phyloP scores from a whole-genome alignment of 2,329 filamentous ascomycete species.

The Colletotrichum sp. region DNA sequence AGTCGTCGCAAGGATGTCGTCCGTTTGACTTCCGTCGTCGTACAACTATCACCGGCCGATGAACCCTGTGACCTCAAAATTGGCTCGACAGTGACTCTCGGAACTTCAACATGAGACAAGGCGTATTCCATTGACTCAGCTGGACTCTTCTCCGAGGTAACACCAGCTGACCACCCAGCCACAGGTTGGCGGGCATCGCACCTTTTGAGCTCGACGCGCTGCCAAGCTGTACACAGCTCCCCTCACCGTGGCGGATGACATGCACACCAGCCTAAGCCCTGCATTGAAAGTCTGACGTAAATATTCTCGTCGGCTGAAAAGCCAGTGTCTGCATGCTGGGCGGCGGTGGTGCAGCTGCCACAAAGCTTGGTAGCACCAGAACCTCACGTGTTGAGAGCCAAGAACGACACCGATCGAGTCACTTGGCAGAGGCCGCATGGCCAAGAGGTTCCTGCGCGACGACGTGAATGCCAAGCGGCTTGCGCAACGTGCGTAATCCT shows the following conservation, averaged over 20 bases:
- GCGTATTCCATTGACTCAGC: neutral
- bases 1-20: neutral
- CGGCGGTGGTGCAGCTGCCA: neutral
- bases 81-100: neutral
- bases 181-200: neutral
- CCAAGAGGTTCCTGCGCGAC: neutral
- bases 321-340: neutral
- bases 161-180: neutral
- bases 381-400: neutral
- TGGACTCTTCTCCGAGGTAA: neutral
- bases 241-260: neutral
- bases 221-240: neutral
- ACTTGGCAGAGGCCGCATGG: neutral
- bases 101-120: neutral
- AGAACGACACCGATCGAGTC: neutral
- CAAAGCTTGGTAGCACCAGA: slow-evolving; percentile 18
- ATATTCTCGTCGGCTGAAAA: neutral
- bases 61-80: neutral
- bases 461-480: neutral
- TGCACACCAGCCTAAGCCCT: neutral
- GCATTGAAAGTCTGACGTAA: neutral
- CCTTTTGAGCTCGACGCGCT: neutral
- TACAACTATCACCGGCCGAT: fast-evolving
- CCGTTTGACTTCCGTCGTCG: neutral
- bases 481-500: neutral